Evolutionary conservation across 768 basidiomycete species (phyloP).

Genomic region (Galerina sulciceps): DNA sequence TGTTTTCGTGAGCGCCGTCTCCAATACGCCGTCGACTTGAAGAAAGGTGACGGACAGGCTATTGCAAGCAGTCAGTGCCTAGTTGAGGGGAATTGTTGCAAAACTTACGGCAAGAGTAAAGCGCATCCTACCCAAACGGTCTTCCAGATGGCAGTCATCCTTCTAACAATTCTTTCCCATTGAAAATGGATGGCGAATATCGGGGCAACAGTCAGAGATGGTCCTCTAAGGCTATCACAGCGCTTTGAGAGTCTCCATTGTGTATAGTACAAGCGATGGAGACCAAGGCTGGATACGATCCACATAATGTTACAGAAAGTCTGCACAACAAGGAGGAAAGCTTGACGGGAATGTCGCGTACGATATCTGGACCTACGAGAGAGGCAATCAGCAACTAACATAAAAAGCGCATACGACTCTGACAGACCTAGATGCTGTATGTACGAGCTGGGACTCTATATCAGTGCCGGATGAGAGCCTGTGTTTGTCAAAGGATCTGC

Average conservation of each 20-base stretch:
- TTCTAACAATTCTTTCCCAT: background rate
- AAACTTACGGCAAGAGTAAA: background rate
- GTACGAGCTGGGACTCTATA: too few relatives aligned
- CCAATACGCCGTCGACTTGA: background rate
- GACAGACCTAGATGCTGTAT: too few relatives aligned
- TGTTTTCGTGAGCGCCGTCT: background rate
- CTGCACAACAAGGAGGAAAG: too few relatives aligned
- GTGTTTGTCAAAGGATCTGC: too few relatives aligned
- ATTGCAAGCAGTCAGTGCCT: background rate
- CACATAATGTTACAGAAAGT: too few relatives aligned
- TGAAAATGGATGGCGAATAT: background rate
- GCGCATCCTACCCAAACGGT: background rate
- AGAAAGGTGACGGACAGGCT: background rate
- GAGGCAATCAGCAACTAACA: too few relatives aligned
- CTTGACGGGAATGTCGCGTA: too few relatives aligned
- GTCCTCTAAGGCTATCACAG: background rate
- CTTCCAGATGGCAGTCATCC: background rate
- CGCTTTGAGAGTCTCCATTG: background rate
- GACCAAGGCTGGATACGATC: too few relatives aligned
- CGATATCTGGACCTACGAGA: too few relatives aligned
- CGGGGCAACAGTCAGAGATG: background rate
- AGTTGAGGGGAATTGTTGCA: background rate
- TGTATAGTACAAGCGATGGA: background rate
- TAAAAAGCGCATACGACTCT: too few relatives aligned
- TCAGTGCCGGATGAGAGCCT: too few relatives aligned